Base-by-base conservation (phyloP, 768 basidiomycete genomes). In the Hysterangium stoloniferum region DNA sequence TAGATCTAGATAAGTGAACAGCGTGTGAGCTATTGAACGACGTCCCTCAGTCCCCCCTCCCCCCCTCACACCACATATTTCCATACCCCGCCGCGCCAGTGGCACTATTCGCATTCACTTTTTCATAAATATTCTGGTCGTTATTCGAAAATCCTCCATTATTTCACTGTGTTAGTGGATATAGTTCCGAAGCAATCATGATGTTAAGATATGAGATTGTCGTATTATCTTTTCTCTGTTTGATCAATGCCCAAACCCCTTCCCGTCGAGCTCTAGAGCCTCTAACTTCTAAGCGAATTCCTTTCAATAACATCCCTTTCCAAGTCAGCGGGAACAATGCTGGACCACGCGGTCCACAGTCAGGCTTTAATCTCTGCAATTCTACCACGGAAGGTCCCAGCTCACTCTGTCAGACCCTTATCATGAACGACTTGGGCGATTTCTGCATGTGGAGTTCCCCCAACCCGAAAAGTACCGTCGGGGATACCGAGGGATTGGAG, bases 301-400 rank as follows among this genome's bases (percentile, higher is more conserved):
- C 54, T 22, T 54, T 6, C 9, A 19, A 37, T 17, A 32, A 43
- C 25, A 17, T 54, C 77, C 79, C 79, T 2, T 71, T 75, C 59
- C 68, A 78, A 62, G 77, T 68, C 33, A 72, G 76, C 42, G 62
- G 71, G 36, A 50, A 52, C 51, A 31, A 52, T 17, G 38, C 40
- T 12, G 52, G 54, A n/a, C 31, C 37, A 31, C 53, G 54, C 35
- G 63, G 59, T 6, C 41, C 37, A 1, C 59, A 58, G 40, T 55
- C 40, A 38, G 57, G 57, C 9, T 40, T 48, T 51, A 45, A 40
- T 25, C 32, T 45, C 25, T 54, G 47, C 48, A 56, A 48, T 52
- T 20, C 44, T 27, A 42, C 45, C 27, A 53, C 56, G 11, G 54
- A 54, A 32, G 54, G 54, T 44, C 53, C 55, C 41, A n/a, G 52